A percentile compares a stretch with the other conserved stretches of the same genome.
Evolutionary conservation across 352 stramenopile species (phyloP).

Genomic region (Phytophthora pisi): DNA sequence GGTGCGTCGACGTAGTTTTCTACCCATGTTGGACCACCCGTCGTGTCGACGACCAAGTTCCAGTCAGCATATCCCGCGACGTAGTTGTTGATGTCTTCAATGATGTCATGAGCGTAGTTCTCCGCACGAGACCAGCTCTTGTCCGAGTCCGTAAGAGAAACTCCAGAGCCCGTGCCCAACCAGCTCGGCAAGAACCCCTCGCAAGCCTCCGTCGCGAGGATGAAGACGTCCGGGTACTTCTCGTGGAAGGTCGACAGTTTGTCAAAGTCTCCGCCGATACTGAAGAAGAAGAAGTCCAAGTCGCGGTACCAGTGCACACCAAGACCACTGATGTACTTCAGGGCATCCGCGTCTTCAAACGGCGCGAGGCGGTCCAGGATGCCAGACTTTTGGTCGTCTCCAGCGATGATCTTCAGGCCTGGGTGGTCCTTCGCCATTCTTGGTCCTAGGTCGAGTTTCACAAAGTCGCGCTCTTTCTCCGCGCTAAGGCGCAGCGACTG

Average conservation of each 20-base stretch:
- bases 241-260: slow-evolving; percentile 50
- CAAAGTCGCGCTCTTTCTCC: slow-evolving; percentile 60
- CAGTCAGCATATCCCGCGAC: slow-evolving; percentile 85
- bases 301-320: slow-evolving; percentile 89
- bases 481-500: slow-evolving; percentile 56
- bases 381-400: slow-evolving; percentile 87
- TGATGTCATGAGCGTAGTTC: slow-evolving; percentile 84
- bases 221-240: slow-evolving; percentile 69
- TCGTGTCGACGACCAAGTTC: slow-evolving; percentile 82
- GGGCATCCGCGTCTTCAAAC: slow-evolving; percentile 49
- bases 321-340: slow-evolving; percentile 79
- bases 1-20: slow-evolving; percentile 74
- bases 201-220: slow-evolving; percentile 83
- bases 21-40: slow-evolving; percentile 75
- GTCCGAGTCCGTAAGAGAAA: slow-evolving; percentile 41
- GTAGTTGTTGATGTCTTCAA: slow-evolving; percentile 83
- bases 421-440: slow-evolving; percentile 67
- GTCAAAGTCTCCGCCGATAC: slow-evolving; percentile 47
- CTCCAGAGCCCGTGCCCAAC: slow-evolving; percentile 54
- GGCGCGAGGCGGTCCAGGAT: slow-evolving; percentile 49
- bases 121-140: slow-evolving; percentile 66
- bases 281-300: slow-evolving; percentile 53
- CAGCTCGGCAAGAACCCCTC: slow-evolving; percentile 51
- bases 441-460: slow-evolving; percentile 79
- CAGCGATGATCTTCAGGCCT: slow-evolving; percentile 83